Evolutionary conservation across 148 eudicot species (phyloP), one percentile per base, ranked within the genome.

Genomic region (Hydrangea macrophylla): DNA sequence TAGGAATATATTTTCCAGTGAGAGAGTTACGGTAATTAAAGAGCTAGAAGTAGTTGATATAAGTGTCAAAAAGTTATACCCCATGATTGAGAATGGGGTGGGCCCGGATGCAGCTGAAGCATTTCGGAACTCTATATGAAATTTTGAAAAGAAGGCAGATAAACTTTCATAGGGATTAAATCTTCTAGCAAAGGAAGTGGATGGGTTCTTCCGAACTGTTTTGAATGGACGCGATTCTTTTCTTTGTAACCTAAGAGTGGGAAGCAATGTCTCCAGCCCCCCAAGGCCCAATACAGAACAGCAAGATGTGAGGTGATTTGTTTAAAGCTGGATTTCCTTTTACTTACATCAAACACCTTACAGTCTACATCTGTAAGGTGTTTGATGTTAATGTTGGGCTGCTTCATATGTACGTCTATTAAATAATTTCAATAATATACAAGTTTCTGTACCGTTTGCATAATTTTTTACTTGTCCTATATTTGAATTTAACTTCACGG

Each of bases 211-310:
- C 69, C 87, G 76, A 56, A 80, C 88, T 59, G 77, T 94, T 76
- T 76, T 94, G 44, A 74, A 69, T 26, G 89, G 98, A 51, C 92
- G 98, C 13, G 88, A 86, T 70, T 86, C 97, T 4, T 73, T 94
- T 78, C 92, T 94, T 42, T 71, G 85, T 76, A 90, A 84, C 66
- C 83, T 92, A 23, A 86, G 92, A 73, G 73, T 75, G 70, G 82
- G 75, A 13, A 63, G 74, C 57, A 60, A 65, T 56, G 77, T 66
- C 11, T 69, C 83, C 64, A 79, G 78, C 60, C 69, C 70, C 69
- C 37, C 75, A 77, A 76, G 76, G 66, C 65, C 62, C 55, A 61
- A 59, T 37, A 76, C 65, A 58, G 68, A 62, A 60, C 62, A 67
- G 64, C 85, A 76, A 50, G 39, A 53, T 35, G 78, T 80, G 70